Conservation (phyloP, 2,329 filamentous ascomycete genomes). For the Colletotrichum filicis region DNA sequence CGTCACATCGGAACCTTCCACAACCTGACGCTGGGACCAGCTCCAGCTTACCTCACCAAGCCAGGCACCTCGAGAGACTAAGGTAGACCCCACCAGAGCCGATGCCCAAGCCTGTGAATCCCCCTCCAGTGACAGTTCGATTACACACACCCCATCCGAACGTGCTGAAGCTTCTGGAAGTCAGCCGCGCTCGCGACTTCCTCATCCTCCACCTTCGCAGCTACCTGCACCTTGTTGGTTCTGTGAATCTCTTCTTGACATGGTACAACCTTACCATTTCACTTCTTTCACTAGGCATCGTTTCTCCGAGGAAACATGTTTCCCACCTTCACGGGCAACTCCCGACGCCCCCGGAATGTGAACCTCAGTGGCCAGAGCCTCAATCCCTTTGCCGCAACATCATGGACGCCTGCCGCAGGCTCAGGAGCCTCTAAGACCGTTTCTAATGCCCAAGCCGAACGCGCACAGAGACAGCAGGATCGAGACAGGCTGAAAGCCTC, state of each 20-base stretch:
- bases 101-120: constrained; percentile 19
- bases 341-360: constrained; percentile 87
- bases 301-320: constrained; percentile 71
- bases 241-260: constrained; percentile 8
- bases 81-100: constrained; percentile 7
- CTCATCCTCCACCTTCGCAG: not conserved
- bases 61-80: not conserved
- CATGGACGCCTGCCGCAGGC: constrained; percentile 65
- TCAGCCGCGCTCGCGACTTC: constrained; percentile 19
- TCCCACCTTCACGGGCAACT: constrained; percentile 89
- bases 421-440: constrained; percentile 80
- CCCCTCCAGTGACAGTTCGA: constrained; percentile 29
- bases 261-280: constrained; percentile 7
- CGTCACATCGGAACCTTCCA: constrained; percentile 25
- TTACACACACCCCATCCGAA: constrained; percentile 34
- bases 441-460: constrained; percentile 87
- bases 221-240: not conserved
- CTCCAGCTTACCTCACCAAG: constrained; percentile 14
- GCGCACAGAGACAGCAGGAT: constrained; percentile 82
- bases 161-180: constrained; percentile 35
- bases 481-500: constrained; percentile 80
- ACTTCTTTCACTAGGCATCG: not conserved
- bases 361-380: constrained; percentile 88
- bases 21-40: constrained; percentile 11
- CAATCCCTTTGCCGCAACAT: constrained; percentile 80